Evolutionary conservation across 148 eudicot species (phyloP), one percentile per base, ranked within the genome.

Genomic region (Tetragonia tetragonoides): DNA sequence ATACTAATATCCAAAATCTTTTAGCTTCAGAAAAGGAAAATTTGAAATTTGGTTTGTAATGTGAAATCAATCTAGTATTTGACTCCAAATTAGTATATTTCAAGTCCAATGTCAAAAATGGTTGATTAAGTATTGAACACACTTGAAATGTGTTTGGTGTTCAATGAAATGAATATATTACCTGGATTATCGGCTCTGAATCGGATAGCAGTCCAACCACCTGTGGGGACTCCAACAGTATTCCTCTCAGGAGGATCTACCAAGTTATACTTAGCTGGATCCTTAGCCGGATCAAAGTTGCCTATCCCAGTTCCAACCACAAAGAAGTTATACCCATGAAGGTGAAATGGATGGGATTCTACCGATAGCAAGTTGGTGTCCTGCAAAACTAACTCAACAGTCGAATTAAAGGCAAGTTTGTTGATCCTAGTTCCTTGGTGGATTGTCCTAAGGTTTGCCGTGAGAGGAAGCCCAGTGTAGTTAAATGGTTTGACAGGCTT

Each of bases 191-290:
- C 83, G 2, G 92, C 90, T 72, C 82, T 74, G 54, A 87, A 89
- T 12, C 90, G 80, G 41, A 89, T 87, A 11, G 92, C 90, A 10
- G 92, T 85, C 92, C 92, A 89, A 10, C 92, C 92, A 49, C 88
- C 90, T 0, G 88, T 85, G 5, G 90, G 92, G 68, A 89, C 92
- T 28, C 87, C 88, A n/a, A 89, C 86, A 0, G 89, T 89, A 18
- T 89, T 87, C 51, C 89, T 87, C 76, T 87, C 89, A 28, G 88
- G 86, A 3, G 92, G 92, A 75, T 89, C 92, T 41, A 87, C 80
- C 85, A 89, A 81, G 75, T 89, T 89, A 73, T 66, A 89, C 47
- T 82, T 87, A 20, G 87, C 80, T 9, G 88, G 87, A 39, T 89
- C 89, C 59, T 78, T 85, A 14, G 57, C 68, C 2, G 89, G 81